Percentiles rank a stretch among this genome's conserved stretches.
Evolutionary conservation across 140 eudicot species (phyloP).

Genomic region (Anethum foeniculum): DNA sequence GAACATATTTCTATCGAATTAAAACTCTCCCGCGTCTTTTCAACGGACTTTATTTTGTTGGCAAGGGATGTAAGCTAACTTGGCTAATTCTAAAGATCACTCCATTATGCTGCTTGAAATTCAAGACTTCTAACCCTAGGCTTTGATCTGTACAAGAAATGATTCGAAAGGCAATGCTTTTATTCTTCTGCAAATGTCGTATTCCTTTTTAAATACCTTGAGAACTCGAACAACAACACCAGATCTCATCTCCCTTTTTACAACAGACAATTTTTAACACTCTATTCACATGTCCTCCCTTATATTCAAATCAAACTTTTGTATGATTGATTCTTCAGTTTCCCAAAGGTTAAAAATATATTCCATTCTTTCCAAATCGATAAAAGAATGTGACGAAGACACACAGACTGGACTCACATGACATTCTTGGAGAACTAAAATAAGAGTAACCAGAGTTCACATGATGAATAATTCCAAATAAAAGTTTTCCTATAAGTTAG

Average conservation of each 20-base stretch:
- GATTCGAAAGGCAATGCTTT: not conserved
- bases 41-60: no score
- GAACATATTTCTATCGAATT: no score
- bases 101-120: not conserved
- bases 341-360: not conserved
- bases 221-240: not conserved
- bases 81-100: not conserved
- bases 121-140: not conserved
- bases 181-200: not conserved
- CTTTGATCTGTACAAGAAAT: not conserved
- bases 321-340: not conserved
- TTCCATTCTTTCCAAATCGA: not conserved
- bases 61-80: not conserved
- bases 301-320: not conserved
- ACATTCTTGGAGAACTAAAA: slow-evolving; percentile 1
- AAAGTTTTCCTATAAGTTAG: not conserved
- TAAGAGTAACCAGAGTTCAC: slow-evolving; percentile 1
- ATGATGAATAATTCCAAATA: slow-evolving; percentile 9
- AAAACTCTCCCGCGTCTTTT: no score
- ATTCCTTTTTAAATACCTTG: not conserved
- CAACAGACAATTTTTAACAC: not conserved
- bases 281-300: not conserved
- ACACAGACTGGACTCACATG: slow-evolving; percentile 8
- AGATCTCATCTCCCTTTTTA: not conserved
- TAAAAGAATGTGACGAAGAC: not conserved